These are phyloP conservation scores for Ligustrum vulgare DNA, from an alignment of 257 asterid genomes.

Conservation along the genomic window DNA sequence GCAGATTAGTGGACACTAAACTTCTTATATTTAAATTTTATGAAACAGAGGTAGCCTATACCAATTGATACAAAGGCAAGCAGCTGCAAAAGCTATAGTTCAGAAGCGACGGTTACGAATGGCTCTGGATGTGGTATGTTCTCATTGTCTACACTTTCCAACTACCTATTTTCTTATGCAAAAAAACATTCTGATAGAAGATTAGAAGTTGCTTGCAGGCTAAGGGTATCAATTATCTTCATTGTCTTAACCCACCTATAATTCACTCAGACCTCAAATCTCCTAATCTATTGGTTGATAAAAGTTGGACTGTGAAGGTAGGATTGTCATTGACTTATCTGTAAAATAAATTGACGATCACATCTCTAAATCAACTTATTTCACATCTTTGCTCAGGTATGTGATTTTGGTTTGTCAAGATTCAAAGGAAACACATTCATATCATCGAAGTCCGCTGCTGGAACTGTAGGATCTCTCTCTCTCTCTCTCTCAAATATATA, in stretches of 20 bases:
- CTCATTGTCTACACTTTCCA: slow-evolving; percentile 2
- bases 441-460: slow-evolving; percentile 89
- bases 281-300: slow-evolving; percentile 87
- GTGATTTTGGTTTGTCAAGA: slow-evolving; percentile 91
- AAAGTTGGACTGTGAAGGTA: slow-evolving; percentile 89
- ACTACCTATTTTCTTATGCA: neutral
- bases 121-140: slow-evolving; percentile 94
- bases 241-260: slow-evolving; percentile 71
- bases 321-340: neutral
- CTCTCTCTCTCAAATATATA: slow-evolving; percentile 14
- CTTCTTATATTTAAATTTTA: slow-evolving; percentile 10
- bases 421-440: slow-evolving; percentile 90
- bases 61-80: slow-evolving; percentile 86
- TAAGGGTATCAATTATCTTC: slow-evolving; percentile 89
- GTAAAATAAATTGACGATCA: neutral
- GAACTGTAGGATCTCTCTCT: slow-evolving; percentile 65
- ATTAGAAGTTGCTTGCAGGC: slow-evolving; percentile 46
- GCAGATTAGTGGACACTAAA: slow-evolving; percentile 2
- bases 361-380: slow-evolving; percentile 9
- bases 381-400: slow-evolving; percentile 46
- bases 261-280: slow-evolving; percentile 96
- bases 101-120: slow-evolving; percentile 77
- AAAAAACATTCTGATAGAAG: slow-evolving; percentile 9
- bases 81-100: slow-evolving; percentile 71
- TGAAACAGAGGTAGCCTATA: slow-evolving; percentile 81